Conservation (phyloP, 257 asterid species). For the Solanum rostratum region DNA sequence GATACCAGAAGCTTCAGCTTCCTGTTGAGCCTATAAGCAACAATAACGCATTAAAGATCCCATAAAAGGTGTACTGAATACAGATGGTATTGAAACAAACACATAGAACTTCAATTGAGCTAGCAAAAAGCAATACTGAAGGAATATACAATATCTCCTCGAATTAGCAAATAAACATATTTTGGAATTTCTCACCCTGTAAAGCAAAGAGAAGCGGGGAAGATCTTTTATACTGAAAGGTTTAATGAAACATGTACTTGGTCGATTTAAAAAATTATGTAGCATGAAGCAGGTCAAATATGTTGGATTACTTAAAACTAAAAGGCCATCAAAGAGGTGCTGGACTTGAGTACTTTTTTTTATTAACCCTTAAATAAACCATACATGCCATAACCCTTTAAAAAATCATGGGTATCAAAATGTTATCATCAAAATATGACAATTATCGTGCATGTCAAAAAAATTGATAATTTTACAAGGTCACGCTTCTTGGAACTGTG, state of each 20-base stretch:
- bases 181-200: neutral
- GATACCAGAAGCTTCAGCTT: conserved; percentile 5
- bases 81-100: neutral
- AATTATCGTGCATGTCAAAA: neutral
- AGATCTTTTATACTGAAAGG: neutral
- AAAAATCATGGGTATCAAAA: neutral
- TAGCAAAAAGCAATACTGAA: neutral
- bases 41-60: neutral
- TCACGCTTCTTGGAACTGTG: neutral
- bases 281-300: neutral
- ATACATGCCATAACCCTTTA: neutral
- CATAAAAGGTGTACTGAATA: neutral
- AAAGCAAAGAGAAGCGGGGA: neutral
- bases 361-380: neutral
- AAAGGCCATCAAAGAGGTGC: neutral
- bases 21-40: conserved; percentile 5
- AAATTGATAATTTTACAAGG: neutral
- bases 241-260: neutral
- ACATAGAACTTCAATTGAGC: neutral
- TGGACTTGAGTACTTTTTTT: neutral
- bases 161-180: neutral
- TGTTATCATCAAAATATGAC: neutral
- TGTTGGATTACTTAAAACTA: neutral
- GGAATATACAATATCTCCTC: neutral
- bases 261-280: neutral